Percentiles rank a stretch among this genome's conserved stretches.
Evolutionary conservation across 164 flowering plant genomes (phyloP).

Genomic region (Kingdonia uniflora): DNA sequence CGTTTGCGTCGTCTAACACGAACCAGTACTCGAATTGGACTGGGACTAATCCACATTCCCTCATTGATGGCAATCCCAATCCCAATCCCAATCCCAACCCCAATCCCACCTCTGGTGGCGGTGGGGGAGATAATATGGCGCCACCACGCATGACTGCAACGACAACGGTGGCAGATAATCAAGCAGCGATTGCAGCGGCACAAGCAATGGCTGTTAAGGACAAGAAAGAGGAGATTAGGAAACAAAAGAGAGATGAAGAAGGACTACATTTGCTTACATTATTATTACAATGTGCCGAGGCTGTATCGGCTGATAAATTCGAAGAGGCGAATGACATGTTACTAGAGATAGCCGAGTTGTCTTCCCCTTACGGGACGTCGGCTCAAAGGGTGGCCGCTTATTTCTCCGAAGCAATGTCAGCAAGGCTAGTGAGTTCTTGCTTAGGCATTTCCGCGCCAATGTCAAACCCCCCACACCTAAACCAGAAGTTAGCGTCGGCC

Average conservation of each 20-base stretch:
- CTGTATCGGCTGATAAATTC: slow-evolving; percentile 64
- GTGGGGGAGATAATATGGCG: slow-evolving; percentile 3
- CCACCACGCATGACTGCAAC: slow-evolving; percentile 7
- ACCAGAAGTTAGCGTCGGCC: slow-evolving; percentile 70
- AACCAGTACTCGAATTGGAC: slow-evolving; percentile 28
- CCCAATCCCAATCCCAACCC: slow-evolving; percentile 1
- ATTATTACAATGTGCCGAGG: slow-evolving; percentile 91
- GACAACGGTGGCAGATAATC: neutral
- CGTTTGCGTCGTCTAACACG: neutral
- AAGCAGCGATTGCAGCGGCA: slow-evolving; percentile 9
- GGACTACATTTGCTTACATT: slow-evolving; percentile 84
- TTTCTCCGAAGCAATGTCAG: slow-evolving; percentile 96
- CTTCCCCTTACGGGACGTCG: slow-evolving; percentile 90
- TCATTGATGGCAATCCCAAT: slow-evolving; percentile 7
- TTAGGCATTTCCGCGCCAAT: slow-evolving; percentile 60
- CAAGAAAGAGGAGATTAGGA: slow-evolving; percentile 46
- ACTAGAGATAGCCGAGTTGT: slow-evolving; percentile 69
- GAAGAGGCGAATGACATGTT: slow-evolving; percentile 81
- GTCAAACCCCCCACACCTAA: slow-evolving; percentile 26
- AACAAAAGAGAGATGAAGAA: slow-evolving; percentile 69
- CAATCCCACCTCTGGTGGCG: neutral
- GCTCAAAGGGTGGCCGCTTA: slow-evolving; percentile 96
- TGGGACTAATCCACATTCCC: slow-evolving; percentile 7
- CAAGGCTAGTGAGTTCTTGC: slow-evolving; percentile 70
- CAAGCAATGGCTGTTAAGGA: slow-evolving; percentile 17